These are phyloP conservation scores for Mycena epipterygia DNA, from an alignment of 768 basidiomycete genomes.

Conservation along the genomic window DNA sequence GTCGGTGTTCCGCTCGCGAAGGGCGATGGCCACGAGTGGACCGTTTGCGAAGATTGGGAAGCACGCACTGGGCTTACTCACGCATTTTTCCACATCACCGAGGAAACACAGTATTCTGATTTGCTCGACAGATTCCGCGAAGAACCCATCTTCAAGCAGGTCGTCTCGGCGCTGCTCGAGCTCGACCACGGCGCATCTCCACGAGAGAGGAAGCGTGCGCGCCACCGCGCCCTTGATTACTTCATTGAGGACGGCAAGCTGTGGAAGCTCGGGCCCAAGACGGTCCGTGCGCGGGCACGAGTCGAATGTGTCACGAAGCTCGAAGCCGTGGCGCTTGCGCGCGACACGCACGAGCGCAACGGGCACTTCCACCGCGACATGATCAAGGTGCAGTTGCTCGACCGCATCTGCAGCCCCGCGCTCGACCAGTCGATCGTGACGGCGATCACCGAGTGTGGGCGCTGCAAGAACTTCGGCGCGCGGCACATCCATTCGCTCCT, in stretches of 20 bases:
- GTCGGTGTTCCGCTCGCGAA: not conserved
- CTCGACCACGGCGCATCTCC: constrained; percentile 24
- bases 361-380: constrained; percentile 52
- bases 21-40: constrained; percentile 40
- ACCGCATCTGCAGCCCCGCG: constrained; percentile 43
- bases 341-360: constrained; percentile 32
- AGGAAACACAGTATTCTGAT: constrained; percentile 15
- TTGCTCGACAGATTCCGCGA: constrained; percentile 24
- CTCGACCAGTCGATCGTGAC: constrained; percentile 43
- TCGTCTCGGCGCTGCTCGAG: constrained; percentile 29
- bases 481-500: constrained; percentile 13
- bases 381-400: constrained; percentile 46
- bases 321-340: constrained; percentile 41
- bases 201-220: constrained; percentile 24
- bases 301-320: constrained; percentile 45
- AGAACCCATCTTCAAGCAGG: constrained; percentile 34
- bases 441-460: constrained; percentile 41
- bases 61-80: constrained; percentile 16
- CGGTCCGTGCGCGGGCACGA: constrained; percentile 1
- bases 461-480: constrained; percentile 30
- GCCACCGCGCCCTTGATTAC: constrained; percentile 32
- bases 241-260: constrained; percentile 39
- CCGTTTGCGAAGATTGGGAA: constrained; percentile 38
- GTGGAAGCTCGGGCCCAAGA: constrained; percentile 30
- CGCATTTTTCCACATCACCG: constrained; percentile 23